Evolutionary conservation across 345 rosid genomes (phyloP), one percentile per base, ranked within the genome.

Genomic region (Eucalyptus curtisii): DNA sequence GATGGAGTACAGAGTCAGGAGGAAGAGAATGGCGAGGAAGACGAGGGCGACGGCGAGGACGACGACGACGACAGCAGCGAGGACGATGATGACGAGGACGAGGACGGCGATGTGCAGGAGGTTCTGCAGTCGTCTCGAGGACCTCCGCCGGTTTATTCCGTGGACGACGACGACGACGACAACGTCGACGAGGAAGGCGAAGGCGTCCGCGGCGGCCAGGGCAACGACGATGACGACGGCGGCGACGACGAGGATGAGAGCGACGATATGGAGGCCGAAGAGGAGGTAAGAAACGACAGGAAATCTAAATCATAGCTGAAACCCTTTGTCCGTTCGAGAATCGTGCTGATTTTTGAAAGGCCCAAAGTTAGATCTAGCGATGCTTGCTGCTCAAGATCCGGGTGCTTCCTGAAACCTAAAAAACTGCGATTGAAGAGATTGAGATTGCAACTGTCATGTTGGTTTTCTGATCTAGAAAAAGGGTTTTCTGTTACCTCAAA

Each of bases 11-110:
- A 91, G 2, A 96, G 89, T 0, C 95, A 79, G 3, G 99, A 90
- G 1, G 97, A 88, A 3, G 98, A 84, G 0, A 95, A 88, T 0
- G 96, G 90, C 3, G 95, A 88, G 10, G 99, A 90, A 1, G 98
- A 90, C 4, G 97, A 90, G 7, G 94, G 91, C 22, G 95, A 91
- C 3, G 95, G 91, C 13, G 96, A n/a, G n/a, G n/a, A 94, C n/a
- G 92, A 90, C 16, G 92, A 89, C 13, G 87, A 86, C n/a, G 45
- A 30, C 12, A 61, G 40, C 13, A 40, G 27, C 30, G 87, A 49
- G 2, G 64, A 33, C 47, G 93, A 90, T 4, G 92, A 91, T 9
- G 94, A 88, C 14, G 93, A 89, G 1, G 92, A 88, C 15, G 91
- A 81, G 13, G 92, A 89, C 33, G 91, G 88, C 13, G 91, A 89